Evolutionary conservation across 1,139 yeast genomes (phyloP), one percentile per base, ranked within the genome.

Genomic region (Zhuliangozyma blackwelliae): DNA sequence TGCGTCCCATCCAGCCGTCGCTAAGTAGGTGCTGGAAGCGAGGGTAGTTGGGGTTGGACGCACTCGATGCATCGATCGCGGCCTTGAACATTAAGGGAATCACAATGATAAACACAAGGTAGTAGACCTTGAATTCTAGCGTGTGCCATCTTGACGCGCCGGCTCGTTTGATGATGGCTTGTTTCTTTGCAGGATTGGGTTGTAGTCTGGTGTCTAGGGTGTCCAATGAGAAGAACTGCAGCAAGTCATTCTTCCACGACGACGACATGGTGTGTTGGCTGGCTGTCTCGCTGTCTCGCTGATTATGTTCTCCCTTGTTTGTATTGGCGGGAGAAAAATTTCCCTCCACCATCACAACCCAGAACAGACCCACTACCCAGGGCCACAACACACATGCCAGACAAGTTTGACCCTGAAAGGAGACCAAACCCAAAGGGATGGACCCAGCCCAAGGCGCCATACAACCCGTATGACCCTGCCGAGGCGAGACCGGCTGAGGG

Each of bases 1-100:
- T 82, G 25, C 94, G 61, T 2, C 90, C 89, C 46, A 86, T 59
- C 96, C 95, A 87, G 2, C 90, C 84, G 8, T 73, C 62, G 31
- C 81, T 72, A 40, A 92, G 66, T 32, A 81, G 62, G 37, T 78
- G 74, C 44, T 74, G 72, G 52, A 75, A 89, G 35, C 68, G 65
- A 13, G 75, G 72, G 53, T 82, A 92, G 53, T 89, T 89, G n/a
- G 83, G 80, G 52, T 86, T 88, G 5, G 77, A 65, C 40, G 82
- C 87, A 50, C 79, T 79, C 31, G 94, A 82, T 3, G 95, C 94
- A 32, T 77, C 82, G 74, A 84, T 75, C 3, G 92, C 96, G 0
- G 95, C 80, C 49, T 77, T 77, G 52, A 81, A 72, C 89, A 92
- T 81, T 55, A 82, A 57, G 2, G 97, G 97, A 4, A 92, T 87